Evolutionary conservation across 2,329 filamentous ascomycete genomes (phyloP), one percentile per base, ranked within the genome.

Genomic region (Botrytis paeoniae): DNA sequence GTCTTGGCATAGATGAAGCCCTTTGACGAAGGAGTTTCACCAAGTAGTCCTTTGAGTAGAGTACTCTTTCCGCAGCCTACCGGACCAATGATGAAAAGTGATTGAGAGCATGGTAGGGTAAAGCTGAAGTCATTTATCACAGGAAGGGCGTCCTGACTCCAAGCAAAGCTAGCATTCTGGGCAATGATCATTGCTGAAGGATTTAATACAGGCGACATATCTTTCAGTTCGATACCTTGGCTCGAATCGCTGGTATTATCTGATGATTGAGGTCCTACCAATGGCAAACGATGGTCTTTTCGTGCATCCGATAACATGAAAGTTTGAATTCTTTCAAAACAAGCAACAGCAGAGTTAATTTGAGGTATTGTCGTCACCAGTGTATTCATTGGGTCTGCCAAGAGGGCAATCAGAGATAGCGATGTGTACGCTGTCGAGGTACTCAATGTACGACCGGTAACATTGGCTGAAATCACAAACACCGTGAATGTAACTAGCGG

Each of bases 401-500:
- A 75, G 0, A 85, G 77, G 1, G 82, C 76, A 22, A 85, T 81
- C 22, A 84, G 80, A 0, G 84, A 84, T 1, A 85, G 71, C 0
- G 82, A 82, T 0, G 84, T 83, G 63, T 85, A 86, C n/a, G 84
- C 78, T 73, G 43, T 77, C 14, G 76, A 74, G n/a, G 75, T 75
- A 39, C 76, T 74, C 18, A 79, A 57, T 60, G 76, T 80, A 60
- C 79, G 73, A 16, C 78, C 79, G 4, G 81, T 80, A 12, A 72
- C 71, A 1, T 76, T 75, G 5, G 80, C 74, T 9, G 78, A 75
- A 3, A 81, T 78, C 20, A 82, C 80, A 69, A 81, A 84, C 25
- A 84, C 74, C 7, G 79, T 80, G 74, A 85, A 84, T 1, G 83
- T 83, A 6, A 79, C 78, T 2, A 83, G 78, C 5, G 83, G 83